Evolutionary conservation across 345 rosid species (phyloP).

Genomic region (Arabis alpina): DNA sequence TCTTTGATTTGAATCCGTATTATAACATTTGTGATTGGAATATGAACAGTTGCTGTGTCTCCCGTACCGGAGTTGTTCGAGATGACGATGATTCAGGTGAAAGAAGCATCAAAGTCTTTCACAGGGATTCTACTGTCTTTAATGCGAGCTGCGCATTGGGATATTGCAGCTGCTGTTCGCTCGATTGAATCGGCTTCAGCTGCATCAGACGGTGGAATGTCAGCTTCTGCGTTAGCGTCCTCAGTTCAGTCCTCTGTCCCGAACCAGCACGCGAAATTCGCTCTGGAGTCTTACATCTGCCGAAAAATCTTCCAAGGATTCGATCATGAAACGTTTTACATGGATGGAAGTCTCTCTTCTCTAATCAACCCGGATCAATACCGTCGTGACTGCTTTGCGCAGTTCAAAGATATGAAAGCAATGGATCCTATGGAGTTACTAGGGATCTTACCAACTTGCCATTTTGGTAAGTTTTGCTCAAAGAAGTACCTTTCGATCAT

Average conservation of each 20-base stretch:
- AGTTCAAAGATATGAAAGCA: constrained; percentile 88
- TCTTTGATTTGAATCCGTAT: neutral
- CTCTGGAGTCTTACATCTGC: constrained; percentile 75
- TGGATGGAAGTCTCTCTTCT: constrained; percentile 89
- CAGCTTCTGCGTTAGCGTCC: constrained; percentile 50
- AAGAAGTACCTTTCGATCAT: constrained; percentile 80
- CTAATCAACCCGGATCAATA: constrained; percentile 79
- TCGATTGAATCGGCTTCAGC: constrained; percentile 84
- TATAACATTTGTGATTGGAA: constrained; percentile 5
- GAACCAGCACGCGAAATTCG: constrained; percentile 80
- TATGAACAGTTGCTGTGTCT: constrained; percentile 62
- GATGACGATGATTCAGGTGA: constrained; percentile 66
- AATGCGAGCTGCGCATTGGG: constrained; percentile 95
- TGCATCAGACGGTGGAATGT: constrained; percentile 33
- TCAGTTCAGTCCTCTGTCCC: constrained; percentile 58
- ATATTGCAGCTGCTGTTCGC: constrained; percentile 87
- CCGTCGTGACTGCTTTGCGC: constrained; percentile 83
- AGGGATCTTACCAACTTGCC: constrained; percentile 81
- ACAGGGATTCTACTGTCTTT: constrained; percentile 71
- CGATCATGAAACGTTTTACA: constrained; percentile 91
- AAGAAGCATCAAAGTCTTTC: constrained; percentile 81
- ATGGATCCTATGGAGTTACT: constrained; percentile 93
- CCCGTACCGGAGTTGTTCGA: constrained; percentile 87
- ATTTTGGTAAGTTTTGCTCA: constrained; percentile 87
- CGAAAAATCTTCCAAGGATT: constrained; percentile 83